Evolutionary conservation across 1,139 yeast species (phyloP).

Genomic region (Scheffersomyces cryptocercus): DNA sequence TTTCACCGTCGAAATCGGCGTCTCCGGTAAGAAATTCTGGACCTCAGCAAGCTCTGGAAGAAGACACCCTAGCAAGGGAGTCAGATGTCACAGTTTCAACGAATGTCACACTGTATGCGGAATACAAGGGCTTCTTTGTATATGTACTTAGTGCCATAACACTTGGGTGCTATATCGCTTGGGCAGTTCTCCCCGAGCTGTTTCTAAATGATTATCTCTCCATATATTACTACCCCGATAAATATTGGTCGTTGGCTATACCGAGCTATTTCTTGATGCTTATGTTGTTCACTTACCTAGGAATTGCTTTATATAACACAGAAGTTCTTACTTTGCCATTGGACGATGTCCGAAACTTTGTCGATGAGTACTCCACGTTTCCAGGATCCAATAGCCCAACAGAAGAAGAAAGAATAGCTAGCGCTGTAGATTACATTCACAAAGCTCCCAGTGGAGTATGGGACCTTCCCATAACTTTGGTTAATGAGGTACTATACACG

Average conservation of each 20-base stretch:
- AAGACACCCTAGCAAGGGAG: constrained; percentile 67
- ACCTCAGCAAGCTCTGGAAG: constrained; percentile 52
- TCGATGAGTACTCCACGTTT: constrained; percentile 66
- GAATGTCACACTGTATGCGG: constrained; percentile 66
- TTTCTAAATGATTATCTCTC: constrained; percentile 50
- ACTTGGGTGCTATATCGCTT: constrained; percentile 55
- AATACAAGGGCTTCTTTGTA: constrained; percentile 81
- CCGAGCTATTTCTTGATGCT: constrained; percentile 70
- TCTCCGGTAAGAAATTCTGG: constrained; percentile 50
- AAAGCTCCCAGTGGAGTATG: constrained; percentile 77
- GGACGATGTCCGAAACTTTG: constrained; percentile 60
- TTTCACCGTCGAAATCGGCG: constrained; percentile 38
- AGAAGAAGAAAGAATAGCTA: constrained; percentile 10
- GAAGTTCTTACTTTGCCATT: constrained; percentile 67
- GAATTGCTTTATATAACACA: constrained; percentile 67
- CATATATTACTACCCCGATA: constrained; percentile 74
- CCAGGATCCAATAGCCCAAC: constrained; percentile 25
- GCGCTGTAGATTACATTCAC: constrained; percentile 39
- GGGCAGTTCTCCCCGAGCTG: constrained; percentile 69
- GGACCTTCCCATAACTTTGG: constrained; percentile 76
- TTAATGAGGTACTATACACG: constrained; percentile 64
- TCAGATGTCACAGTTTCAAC: constrained; percentile 77
- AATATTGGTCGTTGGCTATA: constrained; percentile 84
- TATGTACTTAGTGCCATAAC: constrained; percentile 60
- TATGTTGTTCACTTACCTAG: constrained; percentile 72